These are phyloP conservation scores for Purpureocillium takamizusanense DNA, from an alignment of 2,329 filamentous ascomycete genomes.

Conservation along the genomic window DNA sequence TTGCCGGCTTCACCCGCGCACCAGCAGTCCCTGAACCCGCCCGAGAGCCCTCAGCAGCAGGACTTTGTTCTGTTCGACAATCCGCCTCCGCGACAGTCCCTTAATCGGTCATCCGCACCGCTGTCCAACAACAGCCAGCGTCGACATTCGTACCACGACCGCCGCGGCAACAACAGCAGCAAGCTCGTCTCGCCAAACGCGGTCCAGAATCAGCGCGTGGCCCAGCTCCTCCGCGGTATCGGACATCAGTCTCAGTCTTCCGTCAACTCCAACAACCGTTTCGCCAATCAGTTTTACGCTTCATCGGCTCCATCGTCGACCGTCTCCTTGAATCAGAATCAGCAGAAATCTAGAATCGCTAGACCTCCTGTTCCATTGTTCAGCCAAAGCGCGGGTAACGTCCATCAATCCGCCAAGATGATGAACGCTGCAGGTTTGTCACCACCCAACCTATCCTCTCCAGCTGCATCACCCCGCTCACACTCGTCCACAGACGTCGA, in stretches of 20 bases:
- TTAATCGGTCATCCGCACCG: constrained; percentile 27
- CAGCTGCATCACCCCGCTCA: constrained; percentile 19
- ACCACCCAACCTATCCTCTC: not conserved
- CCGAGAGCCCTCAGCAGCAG: constrained; percentile 40
- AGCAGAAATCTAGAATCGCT: constrained; percentile 30
- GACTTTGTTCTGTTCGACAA: constrained; percentile 74
- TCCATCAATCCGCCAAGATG: constrained; percentile 34
- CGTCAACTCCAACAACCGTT: constrained; percentile 44
- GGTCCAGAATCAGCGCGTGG: constrained; percentile 50
- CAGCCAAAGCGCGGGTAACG: constrained; percentile 47
- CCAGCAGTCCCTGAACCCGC: constrained; percentile 43
- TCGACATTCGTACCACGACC: constrained; percentile 37
- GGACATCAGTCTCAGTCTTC: constrained; percentile 45
- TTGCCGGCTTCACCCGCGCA: constrained; percentile 55
- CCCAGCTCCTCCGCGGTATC: constrained; percentile 49
- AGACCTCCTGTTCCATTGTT: constrained; percentile 68
- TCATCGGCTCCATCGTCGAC: constrained; percentile 56
- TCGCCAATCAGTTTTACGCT: constrained; percentile 55
- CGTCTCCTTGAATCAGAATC: constrained; percentile 42
- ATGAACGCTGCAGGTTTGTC: constrained; percentile 33
- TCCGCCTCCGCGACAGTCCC: constrained; percentile 28
- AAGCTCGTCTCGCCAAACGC: constrained; percentile 17
- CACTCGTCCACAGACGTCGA: constrained; percentile 39
- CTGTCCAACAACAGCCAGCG: constrained; percentile 28
- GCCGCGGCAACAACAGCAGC: constrained; percentile 25